Conservation (phyloP, 805 yeast genomes). For the Wickerhamiella slavikovae region DNA sequence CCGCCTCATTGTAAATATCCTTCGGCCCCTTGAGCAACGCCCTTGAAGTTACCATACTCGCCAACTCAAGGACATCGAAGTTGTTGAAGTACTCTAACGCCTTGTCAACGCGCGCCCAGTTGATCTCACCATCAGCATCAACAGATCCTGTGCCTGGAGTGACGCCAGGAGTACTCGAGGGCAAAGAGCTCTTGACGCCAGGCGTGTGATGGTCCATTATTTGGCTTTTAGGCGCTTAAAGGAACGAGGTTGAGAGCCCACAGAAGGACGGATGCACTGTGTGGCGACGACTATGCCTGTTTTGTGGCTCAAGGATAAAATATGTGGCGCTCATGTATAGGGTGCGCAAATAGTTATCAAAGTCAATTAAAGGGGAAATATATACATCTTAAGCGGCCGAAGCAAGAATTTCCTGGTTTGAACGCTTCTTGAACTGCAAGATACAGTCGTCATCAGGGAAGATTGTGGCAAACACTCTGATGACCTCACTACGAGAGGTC, state of each 20-base stretch:
- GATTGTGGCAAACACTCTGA: conserved; percentile 92
- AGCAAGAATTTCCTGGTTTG: too few relatives aligned
- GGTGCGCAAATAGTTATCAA: too few relatives aligned
- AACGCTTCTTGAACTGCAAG: conserved; percentile 32
- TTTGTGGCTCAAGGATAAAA: too few relatives aligned
- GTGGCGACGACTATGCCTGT: too few relatives aligned
- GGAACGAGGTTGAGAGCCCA: too few relatives aligned
- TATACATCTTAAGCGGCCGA: too few relatives aligned
- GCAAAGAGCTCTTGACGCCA: too few relatives aligned
- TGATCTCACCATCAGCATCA: conserved; percentile 3
- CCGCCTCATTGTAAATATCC: conserved; percentile 14
- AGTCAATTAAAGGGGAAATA: too few relatives aligned
- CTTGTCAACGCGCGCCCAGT: conserved; percentile 10
- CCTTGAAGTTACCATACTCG: conserved; percentile 7
- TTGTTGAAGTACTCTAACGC: conserved; percentile 8
- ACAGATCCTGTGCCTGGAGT: background rate
- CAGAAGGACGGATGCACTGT: too few relatives aligned
- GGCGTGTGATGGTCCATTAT: too few relatives aligned
- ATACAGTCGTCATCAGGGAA: conserved; percentile 93
- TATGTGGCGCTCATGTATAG: too few relatives aligned
- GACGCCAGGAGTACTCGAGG: background rate
- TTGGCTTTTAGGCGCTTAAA: too few relatives aligned
- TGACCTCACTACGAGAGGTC: conserved; percentile 73
- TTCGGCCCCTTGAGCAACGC: conserved; percentile 11
- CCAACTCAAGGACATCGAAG: conserved; percentile 12